These are phyloP conservation scores for Calendula officinalis DNA, from an alignment of 129 eudicot species.

Conservation along the genomic window DNA sequence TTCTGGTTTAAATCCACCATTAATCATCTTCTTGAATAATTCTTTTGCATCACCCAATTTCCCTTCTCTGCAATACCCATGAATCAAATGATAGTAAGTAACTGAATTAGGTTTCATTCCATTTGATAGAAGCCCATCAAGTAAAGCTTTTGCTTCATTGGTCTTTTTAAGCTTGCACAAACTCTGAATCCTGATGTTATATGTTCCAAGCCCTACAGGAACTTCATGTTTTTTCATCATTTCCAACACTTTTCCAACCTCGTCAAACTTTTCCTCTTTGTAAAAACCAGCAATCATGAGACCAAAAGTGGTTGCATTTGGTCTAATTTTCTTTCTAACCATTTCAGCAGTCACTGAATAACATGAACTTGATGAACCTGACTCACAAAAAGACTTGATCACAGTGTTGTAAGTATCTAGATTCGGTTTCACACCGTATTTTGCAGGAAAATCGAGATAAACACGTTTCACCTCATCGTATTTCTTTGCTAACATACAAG, in stretches of 20 bases:
- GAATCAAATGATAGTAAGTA: conserved; percentile 64
- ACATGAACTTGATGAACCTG: conserved; percentile 53
- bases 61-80: conserved; percentile 76
- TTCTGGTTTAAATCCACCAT: conserved; percentile 52
- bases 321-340: conserved; percentile 62
- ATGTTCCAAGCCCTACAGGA: conserved; percentile 42
- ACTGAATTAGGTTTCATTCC: conserved; percentile 65
- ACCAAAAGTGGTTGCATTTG: conserved; percentile 58
- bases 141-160: conserved; percentile 70
- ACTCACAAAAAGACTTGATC: conserved; percentile 64
- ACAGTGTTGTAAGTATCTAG: conserved; percentile 69
- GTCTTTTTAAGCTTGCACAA: conserved; percentile 76
- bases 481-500: conserved; percentile 57
- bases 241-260: conserved; percentile 70
- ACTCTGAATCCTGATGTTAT: conserved; percentile 77
- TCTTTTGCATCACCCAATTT: conserved; percentile 68
- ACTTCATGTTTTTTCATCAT: conserved; percentile 57
- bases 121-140: conserved; percentile 55
- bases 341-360: conserved; percentile 73
- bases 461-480: conserved; percentile 57
- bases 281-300: conserved; percentile 76
- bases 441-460: conserved; percentile 60
- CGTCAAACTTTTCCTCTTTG: conserved; percentile 69
- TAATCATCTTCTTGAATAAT: conserved; percentile 52
- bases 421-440: conserved; percentile 57